Evolutionary conservation across 768 basidiomycete species (phyloP).

Genomic region (Cantharellus cinnabarinus): DNA sequence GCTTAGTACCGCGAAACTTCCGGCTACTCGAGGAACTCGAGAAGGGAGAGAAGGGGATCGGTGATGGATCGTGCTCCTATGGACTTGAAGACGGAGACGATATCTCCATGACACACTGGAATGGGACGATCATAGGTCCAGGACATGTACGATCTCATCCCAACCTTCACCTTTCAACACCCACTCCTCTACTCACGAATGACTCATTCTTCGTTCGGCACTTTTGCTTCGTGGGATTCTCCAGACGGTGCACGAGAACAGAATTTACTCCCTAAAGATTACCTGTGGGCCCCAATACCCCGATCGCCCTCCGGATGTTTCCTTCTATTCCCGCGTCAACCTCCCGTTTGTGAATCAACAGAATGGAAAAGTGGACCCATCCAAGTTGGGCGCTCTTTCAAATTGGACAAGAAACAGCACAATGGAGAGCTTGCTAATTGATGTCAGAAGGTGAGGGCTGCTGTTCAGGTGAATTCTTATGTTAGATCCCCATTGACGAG

Average conservation of each 20-base stretch:
- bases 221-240: background rate
- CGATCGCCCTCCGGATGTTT: constrained; percentile 55
- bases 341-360: constrained; percentile 69
- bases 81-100: constrained; percentile 91
- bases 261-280: constrained; percentile 92
- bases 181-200: background rate
- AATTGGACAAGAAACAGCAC: constrained; percentile 59
- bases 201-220: background rate
- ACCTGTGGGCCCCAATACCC: constrained; percentile 59
- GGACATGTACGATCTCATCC: constrained; percentile 53
- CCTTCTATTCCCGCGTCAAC: constrained; percentile 79
- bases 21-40: constrained; percentile 94
- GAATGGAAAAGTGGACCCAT: constrained; percentile 59
- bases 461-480: background rate
- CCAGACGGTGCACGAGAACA: constrained; percentile 94
- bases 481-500: background rate
- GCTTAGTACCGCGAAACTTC: constrained; percentile 84
- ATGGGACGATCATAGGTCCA: constrained; percentile 96
- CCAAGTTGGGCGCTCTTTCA: constrained; percentile 48
- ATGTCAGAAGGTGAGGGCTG: constrained; percentile 59
- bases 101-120: constrained; percentile 96
- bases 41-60: constrained; percentile 98
- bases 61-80: constrained; percentile 94
- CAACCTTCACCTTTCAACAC: background rate
- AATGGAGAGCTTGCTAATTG: constrained; percentile 79